Conservation (phyloP, 441 rosid genomes). For the Populus hybrid region DNA sequence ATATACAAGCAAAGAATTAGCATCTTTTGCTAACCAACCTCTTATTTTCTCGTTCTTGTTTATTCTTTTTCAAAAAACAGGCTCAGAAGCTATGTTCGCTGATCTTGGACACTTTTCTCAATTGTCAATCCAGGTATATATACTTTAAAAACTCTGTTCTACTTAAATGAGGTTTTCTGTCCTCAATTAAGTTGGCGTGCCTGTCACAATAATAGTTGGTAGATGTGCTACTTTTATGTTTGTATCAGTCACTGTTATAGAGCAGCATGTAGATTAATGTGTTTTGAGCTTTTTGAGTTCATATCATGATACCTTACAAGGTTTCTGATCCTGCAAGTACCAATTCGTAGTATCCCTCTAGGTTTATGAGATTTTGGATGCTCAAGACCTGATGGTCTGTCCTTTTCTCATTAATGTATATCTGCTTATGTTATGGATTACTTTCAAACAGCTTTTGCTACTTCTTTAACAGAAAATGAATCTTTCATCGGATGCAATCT, state of each 20-base stretch:
- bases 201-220: neutral
- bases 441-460: neutral
- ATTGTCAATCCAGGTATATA: slow-evolving; percentile 76
- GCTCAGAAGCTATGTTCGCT: slow-evolving; percentile 97
- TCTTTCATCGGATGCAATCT: neutral
- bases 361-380: neutral
- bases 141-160: neutral
- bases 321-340: neutral
- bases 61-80: slow-evolving; percentile 24
- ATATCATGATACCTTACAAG: neutral
- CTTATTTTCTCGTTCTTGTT: neutral
- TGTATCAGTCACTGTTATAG: neutral
- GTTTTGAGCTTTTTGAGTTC: neutral
- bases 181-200: neutral
- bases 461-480: neutral
- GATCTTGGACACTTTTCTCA: slow-evolving; percentile 98
- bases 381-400: neutral
- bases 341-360: neutral
- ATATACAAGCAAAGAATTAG: neutral
- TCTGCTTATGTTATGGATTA: neutral
- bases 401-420: neutral
- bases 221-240: neutral
- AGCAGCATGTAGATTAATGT: neutral
- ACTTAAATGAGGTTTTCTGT: neutral
- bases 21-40: neutral